Evolutionary conservation across 805 yeast species (phyloP).

Genomic region (Candida stauntonica): DNA sequence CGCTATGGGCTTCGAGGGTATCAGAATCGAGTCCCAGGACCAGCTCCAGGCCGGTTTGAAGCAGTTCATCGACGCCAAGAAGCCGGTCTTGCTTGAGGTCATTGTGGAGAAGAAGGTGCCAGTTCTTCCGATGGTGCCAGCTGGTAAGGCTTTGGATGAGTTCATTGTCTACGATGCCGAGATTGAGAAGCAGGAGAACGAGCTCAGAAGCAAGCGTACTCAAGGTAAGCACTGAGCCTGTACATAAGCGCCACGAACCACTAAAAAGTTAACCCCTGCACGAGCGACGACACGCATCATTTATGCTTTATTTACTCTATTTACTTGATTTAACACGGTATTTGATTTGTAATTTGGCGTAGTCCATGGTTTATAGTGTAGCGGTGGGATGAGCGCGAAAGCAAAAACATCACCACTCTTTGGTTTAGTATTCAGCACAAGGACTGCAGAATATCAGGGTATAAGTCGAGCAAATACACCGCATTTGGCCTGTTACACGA

Average conservation of each 20-base stretch:
- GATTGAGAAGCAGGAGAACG: constrained; percentile 66
- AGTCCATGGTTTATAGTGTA: not conserved
- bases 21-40: constrained; percentile 64
- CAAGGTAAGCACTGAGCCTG: constrained; percentile 52
- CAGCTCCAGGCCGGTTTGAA: constrained; percentile 56
- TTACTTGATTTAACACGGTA: not conserved
- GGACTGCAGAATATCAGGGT: no score
- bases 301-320: no score
- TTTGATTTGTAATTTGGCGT: not conserved
- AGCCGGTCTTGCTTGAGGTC: constrained; percentile 88
- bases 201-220: constrained; percentile 68
- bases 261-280: no score
- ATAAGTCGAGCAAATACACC: not conserved
- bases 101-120: constrained; percentile 86
- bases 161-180: constrained; percentile 83
- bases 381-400: not conserved
- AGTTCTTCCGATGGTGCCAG: constrained; percentile 97
- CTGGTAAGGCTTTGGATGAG: constrained; percentile 91
- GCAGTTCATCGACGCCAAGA: constrained; percentile 63
- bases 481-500: not conserved
- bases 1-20: constrained; percentile 86
- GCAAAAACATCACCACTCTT: no score
- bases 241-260: no score
- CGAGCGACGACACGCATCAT: no score
- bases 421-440: no score